phyloP scores from a whole-genome alignment of 73 alveolate species.

The Tetrahymena elliotti region DNA sequence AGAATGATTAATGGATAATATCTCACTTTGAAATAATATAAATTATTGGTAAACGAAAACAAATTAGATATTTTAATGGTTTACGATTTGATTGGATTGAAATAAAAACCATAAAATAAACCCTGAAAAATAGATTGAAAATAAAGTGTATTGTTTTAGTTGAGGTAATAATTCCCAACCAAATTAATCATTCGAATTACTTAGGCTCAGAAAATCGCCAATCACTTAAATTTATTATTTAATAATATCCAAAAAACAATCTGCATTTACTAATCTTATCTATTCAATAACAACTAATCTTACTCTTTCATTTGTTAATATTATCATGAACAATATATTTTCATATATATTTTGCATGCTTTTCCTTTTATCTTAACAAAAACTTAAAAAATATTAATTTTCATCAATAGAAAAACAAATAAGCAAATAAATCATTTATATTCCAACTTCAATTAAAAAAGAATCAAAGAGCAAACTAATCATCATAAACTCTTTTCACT shows the following conservation, averaged over 20 bases:
- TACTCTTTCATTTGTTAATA: neutral
- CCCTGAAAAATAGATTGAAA: neutral
- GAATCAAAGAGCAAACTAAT: neutral
- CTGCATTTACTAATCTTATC: neutral
- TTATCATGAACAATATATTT: too few relatives aligned
- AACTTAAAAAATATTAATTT: neutral
- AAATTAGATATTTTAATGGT: neutral
- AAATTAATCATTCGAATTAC: neutral
- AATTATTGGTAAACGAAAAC: neutral
- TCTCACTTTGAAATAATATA: neutral
- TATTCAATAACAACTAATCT: neutral
- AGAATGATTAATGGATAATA: neutral
- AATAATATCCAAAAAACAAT: neutral
- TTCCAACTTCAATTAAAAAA: neutral
- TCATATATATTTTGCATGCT: neutral
- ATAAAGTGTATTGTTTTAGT: neutral
- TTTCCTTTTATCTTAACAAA: neutral
- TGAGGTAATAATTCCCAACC: neutral
- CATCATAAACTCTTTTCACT: neutral
- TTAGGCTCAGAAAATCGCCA: neutral
- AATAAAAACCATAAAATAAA: neutral
- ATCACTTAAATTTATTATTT: neutral
- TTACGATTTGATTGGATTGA: neutral
- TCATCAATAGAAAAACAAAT: neutral
- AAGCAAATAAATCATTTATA: neutral